Conservation (phyloP, 2,329 filamentous ascomycete genomes). For the Colletotrichum incanum region DNA sequence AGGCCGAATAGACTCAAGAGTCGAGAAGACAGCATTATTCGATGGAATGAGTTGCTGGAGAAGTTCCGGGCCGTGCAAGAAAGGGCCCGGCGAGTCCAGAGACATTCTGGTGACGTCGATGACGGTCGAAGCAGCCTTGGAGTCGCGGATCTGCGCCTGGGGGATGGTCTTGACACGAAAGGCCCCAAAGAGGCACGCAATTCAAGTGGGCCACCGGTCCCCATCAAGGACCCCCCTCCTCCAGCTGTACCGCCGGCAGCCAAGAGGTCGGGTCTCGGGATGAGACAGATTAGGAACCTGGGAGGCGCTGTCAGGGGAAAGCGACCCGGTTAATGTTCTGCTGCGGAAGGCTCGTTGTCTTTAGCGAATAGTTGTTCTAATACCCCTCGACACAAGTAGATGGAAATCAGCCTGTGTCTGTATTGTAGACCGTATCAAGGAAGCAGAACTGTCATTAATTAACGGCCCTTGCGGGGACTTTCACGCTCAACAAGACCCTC, state of each 20-base stretch:
- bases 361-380: constrained; percentile 25
- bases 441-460: constrained; percentile 48
- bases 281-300: constrained; percentile 77
- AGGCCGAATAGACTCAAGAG: constrained; percentile 84
- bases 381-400: constrained; percentile 27
- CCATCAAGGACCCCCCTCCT: constrained; percentile 65
- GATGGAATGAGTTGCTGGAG: constrained; percentile 93
- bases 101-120: constrained; percentile 69
- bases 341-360: constrained; percentile 47
- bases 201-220: constrained; percentile 54
- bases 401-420: constrained; percentile 12
- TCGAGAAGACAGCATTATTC: constrained; percentile 87
- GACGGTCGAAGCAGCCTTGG: constrained; percentile 61
- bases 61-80: constrained; percentile 96
- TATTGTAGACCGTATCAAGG: constrained; percentile 10
- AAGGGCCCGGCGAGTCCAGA: constrained; percentile 80
- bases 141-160: constrained; percentile 58
- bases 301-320: constrained; percentile 80
- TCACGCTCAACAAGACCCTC: constrained; percentile 78
- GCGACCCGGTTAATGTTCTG: constrained; percentile 54
- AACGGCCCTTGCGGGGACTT: constrained; percentile 64
- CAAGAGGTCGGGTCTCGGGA: constrained; percentile 75
- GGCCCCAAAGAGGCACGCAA: constrained; percentile 60
- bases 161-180: constrained; percentile 58
- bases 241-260: constrained; percentile 58